phyloP scores from a whole-genome alignment of 2,329 filamentous ascomycete species.

The Immersiporthe knoxdaviesiana region DNA sequence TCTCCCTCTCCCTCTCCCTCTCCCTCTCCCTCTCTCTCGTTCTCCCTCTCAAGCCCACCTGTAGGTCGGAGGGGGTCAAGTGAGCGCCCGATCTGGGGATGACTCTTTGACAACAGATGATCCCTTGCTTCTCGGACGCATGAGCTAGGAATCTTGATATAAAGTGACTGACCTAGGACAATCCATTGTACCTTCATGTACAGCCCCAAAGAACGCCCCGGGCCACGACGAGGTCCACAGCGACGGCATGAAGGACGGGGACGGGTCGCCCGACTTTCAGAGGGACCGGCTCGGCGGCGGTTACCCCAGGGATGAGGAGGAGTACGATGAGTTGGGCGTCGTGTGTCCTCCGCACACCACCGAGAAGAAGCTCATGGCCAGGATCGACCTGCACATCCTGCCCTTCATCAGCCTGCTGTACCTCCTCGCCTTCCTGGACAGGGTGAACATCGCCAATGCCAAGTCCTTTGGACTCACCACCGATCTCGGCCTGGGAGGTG shows the following conservation, averaged over 20 bases:
- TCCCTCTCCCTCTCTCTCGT: too few species aligned
- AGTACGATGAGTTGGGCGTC: conserved; percentile 40
- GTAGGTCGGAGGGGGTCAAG: too few species aligned
- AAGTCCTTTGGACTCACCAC: conserved; percentile 65
- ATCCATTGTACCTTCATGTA: not conserved
- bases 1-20: too few species aligned
- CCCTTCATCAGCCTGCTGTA: conserved; percentile 76
- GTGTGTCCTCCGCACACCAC: conserved; percentile 58
- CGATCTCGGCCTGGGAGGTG: conserved; percentile 63
- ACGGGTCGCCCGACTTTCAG: conserved; percentile 17
- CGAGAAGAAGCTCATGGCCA: conserved; percentile 67
- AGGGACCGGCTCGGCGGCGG: conserved; percentile 19
- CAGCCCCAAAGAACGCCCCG: conserved; percentile 2
- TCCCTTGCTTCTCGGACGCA: not conserved
- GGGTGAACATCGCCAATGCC: conserved; percentile 82
- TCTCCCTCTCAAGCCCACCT: too few species aligned
- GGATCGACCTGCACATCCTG: conserved; percentile 72
- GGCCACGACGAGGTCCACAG: conserved; percentile 12
- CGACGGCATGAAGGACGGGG: conserved; percentile 7
- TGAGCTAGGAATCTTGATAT: not conserved
- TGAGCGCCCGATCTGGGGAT: too few species aligned
- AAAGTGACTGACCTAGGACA: not conserved
- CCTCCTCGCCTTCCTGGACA: conserved; percentile 69
- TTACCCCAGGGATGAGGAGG: conserved; percentile 35
- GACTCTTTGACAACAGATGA: too few species aligned